A percentile compares a stretch with the other conserved stretches of the same genome.
Evolutionary conservation across 2,329 filamentous ascomycete species (phyloP).

Genomic region (Aulographum hederae): DNA sequence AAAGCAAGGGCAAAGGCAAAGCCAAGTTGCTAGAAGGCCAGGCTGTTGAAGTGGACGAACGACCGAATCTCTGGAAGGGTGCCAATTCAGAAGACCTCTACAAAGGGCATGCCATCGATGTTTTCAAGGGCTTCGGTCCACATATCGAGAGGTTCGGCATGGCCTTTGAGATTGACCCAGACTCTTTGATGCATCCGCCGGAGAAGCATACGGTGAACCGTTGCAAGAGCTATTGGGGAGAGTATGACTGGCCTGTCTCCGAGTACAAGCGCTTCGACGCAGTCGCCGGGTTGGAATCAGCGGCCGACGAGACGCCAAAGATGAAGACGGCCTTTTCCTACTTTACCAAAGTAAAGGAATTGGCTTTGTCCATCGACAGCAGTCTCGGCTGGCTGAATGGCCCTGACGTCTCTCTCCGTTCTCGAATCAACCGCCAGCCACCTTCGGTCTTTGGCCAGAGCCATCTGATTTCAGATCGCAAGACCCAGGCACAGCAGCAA

Average conservation of each 20-base stretch:
- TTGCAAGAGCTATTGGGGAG: conserved; percentile 42
- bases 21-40: conserved; percentile 7
- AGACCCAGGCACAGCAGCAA: conserved; percentile 15
- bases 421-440: conserved; percentile 25
- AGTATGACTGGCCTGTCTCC: conserved; percentile 44
- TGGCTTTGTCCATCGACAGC: conserved; percentile 49
- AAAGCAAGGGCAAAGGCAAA: conserved; percentile 18
- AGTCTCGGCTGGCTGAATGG: conserved; percentile 50
- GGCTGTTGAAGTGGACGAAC: conserved; percentile 2
- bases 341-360: conserved; percentile 36
- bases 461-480: conserved; percentile 19
- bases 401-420: conserved; percentile 35
- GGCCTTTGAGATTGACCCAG: conserved; percentile 48
- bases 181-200: conserved; percentile 29
- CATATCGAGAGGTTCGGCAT: conserved; percentile 47
- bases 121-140: conserved; percentile 41
- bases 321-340: conserved; percentile 43
- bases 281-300: conserved; percentile 40
- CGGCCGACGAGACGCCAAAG: conserved; percentile 42
- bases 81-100: conserved; percentile 23
- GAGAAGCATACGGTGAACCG: conserved; percentile 37
- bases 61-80: conserved; percentile 22
- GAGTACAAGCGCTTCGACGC: conserved; percentile 40
- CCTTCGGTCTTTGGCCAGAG: conserved; percentile 27
- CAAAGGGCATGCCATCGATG: conserved; percentile 40